Percentiles rank a stretch among this genome's conserved stretches.
phyloP scores from a whole-genome alignment of 2,329 filamentous ascomycete species.

The Monilinia laxa region DNA sequence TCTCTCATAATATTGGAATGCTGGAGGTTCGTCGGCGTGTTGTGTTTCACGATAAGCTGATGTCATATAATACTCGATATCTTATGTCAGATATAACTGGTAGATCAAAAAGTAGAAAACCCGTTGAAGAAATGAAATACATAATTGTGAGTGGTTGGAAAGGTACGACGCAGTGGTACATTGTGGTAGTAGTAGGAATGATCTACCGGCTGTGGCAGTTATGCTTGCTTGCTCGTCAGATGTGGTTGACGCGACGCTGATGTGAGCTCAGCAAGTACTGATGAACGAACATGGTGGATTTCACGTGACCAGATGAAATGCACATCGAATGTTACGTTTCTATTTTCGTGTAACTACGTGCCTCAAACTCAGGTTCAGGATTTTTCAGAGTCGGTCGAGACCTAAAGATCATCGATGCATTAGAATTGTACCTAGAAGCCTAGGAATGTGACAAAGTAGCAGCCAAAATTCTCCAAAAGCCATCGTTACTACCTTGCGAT shows the following conservation, averaged over 20 bases:
- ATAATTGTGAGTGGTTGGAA: neutral
- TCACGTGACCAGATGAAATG: neutral
- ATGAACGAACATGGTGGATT: neutral
- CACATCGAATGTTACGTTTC: neutral
- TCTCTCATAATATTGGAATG: neutral
- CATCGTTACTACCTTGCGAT: slow-evolving; percentile 12
- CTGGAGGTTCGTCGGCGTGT: neutral
- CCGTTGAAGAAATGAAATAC: too few species aligned
- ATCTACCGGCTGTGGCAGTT: neutral
- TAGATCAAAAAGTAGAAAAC: too few species aligned
- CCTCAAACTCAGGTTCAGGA: neutral
- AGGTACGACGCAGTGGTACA: neutral
- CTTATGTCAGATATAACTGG: neutral
- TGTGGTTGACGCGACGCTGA: neutral
- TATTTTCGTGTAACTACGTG: neutral
- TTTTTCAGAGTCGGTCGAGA: neutral
- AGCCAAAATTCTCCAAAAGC: neutral
- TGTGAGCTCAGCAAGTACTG: neutral
- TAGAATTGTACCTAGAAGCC: neutral
- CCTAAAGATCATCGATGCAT: neutral
- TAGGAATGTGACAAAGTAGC: neutral
- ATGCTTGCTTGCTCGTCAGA: neutral
- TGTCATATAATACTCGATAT: neutral
- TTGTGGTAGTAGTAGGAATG: neutral
- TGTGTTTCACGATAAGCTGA: neutral